phyloP scores from a whole-genome alignment of 1,284 basidiomycete species.

The Cronartium ribicola region DNA sequence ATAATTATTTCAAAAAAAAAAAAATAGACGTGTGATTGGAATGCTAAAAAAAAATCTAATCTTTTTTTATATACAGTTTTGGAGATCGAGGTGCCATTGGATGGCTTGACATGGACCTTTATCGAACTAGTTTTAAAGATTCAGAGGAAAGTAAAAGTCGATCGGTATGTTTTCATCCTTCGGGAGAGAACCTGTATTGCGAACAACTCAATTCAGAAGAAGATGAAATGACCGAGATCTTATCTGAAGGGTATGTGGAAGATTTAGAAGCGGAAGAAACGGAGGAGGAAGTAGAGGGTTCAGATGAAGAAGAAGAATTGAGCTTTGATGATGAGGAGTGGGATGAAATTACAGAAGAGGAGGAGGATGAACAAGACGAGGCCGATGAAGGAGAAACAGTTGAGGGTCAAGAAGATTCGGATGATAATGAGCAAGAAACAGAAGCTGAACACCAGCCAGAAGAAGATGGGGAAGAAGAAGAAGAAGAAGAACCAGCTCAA shows the following conservation, averaged over 20 bases:
- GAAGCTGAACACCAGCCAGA: not conserved
- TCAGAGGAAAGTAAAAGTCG: not conserved
- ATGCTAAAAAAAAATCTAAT: not conserved
- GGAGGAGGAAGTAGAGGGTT: not conserved
- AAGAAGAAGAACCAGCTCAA: not conserved
- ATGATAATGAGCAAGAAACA: not conserved
- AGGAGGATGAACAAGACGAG: not conserved
- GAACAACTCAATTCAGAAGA: slow-evolving; percentile 3
- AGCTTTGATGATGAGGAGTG: not conserved
- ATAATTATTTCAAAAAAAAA: not conserved
- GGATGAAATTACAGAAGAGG: not conserved
- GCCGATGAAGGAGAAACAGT: not conserved
- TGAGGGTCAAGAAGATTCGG: no score
- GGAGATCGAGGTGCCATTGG: slow-evolving; percentile 9
- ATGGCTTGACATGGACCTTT: not conserved
- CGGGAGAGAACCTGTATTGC: slow-evolving; percentile 2
- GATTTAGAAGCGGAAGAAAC: not conserved
- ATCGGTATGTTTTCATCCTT: not conserved
- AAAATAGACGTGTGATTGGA: no score
- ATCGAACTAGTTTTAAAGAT: not conserved
- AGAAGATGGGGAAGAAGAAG: not conserved
- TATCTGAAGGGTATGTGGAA: not conserved
- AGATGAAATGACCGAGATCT: not conserved
- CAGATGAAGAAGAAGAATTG: not conserved
- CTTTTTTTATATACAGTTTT: not conserved